phyloP scores from a whole-genome alignment of 2,329 filamentous ascomycete genomes.

The Xylariales sp. region DNA sequence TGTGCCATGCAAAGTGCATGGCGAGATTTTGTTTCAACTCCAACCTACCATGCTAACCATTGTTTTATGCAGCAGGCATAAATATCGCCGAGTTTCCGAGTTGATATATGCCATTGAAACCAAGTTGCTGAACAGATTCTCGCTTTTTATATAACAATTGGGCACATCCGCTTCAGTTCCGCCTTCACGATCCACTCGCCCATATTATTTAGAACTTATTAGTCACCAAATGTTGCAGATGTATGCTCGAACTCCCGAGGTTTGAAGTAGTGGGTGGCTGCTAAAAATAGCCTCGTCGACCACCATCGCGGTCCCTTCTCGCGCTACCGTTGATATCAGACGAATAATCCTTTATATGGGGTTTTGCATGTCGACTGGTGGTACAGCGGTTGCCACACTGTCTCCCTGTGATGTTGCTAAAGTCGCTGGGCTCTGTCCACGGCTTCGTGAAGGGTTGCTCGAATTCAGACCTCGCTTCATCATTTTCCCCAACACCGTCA shows the following conservation, averaged over 20 bases:
- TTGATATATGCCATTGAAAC: too few species aligned
- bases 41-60: conserved; percentile 1
- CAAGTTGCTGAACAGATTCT: too few species aligned
- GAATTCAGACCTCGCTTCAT: conserved; percentile 66
- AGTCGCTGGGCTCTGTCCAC: conserved; percentile 12
- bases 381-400: conserved; percentile 13
- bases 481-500: conserved; percentile 82
- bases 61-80: not conserved
- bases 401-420: conserved; percentile 12
- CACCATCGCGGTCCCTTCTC: too few species aligned
- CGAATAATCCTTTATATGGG: conserved; percentile 17
- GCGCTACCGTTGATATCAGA: not conserved
- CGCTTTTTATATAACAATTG: too few species aligned
- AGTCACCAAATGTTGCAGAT: too few species aligned
- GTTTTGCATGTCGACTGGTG: conserved; percentile 18
- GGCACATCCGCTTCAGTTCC: too few species aligned
- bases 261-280: too few species aligned
- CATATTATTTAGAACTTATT: too few species aligned
- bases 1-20: not conserved
- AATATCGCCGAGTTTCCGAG: not conserved
- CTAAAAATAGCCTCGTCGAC: too few species aligned
- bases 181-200: too few species aligned
- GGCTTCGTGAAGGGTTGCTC: conserved; percentile 8
- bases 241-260: too few species aligned
- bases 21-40: not conserved